Conservation (phyloP, 225 moss, liverwort and hornwort genomes). For the Lunularia cruciata region DNA sequence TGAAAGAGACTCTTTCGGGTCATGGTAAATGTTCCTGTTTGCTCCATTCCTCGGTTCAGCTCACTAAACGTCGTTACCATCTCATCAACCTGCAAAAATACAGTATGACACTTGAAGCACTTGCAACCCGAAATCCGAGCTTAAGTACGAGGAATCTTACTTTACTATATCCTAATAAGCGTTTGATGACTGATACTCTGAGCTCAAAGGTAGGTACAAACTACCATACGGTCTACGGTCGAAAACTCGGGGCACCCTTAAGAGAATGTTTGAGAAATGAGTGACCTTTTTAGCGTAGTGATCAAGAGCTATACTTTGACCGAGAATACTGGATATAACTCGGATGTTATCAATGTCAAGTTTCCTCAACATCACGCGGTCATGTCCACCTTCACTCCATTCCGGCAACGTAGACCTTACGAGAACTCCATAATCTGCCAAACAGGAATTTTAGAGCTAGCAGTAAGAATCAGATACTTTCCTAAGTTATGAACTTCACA, state of each 20-base stretch:
- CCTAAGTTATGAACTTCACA: too few relatives aligned
- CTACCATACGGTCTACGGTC: too few relatives aligned
- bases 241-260: too few relatives aligned
- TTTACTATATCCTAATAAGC: too few relatives aligned
- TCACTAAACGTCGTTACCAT: constrained; percentile 98
- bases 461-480: too few relatives aligned
- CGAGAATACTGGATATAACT: constrained; percentile 94
- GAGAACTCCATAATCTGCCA: constrained; percentile 85
- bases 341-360: constrained; percentile 92
- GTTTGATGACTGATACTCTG: too few relatives aligned
- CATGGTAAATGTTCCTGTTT: constrained; percentile 98
- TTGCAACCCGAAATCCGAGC: too few relatives aligned
- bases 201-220: too few relatives aligned
- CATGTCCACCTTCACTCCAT: constrained; percentile 97
- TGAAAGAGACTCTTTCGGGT: constrained; percentile 91
- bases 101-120: too few relatives aligned
- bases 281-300: constrained; percentile 98
- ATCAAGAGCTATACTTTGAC: constrained; percentile 97
- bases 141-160: too few relatives aligned
- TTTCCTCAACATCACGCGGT: constrained; percentile 90
- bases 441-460: too few relatives aligned
- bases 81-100: constrained; percentile 75
- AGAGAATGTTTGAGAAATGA: too few relatives aligned
- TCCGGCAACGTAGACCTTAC: constrained; percentile 73
- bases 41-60: constrained; percentile 91